Base-by-base conservation (phyloP, 192 early-diverging fungal genomes). In the Backusella parvicylindrica region DNA sequence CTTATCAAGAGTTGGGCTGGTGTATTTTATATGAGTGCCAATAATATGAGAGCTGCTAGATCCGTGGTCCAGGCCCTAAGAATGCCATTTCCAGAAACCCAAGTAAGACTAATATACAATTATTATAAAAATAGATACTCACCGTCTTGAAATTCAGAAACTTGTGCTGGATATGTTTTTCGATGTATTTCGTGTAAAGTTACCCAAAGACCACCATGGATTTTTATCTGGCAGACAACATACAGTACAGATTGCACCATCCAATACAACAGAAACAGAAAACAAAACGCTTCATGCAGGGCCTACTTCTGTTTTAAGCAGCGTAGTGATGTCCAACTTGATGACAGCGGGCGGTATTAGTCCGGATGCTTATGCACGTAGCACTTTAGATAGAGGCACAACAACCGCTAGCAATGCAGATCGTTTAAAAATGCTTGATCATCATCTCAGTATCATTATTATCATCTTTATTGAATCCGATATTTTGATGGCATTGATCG, bases 121-220 rank as follows among this genome's bases (percentile, higher is more conserved):
- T n/a, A n/a, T 47, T 47, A n/a, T n/a, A 21, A n/a, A n/a, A n/a
- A n/a, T 68, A 38, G 35, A 8, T 15, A 18, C 64, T 66, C 16
- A 66, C 18, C 13, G 12, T 43, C 1, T 71, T 43, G 3, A 18
- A 1, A 37, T 56, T 8, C 72, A 94, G 93, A 92, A 92, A 87
- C 83, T 95, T 28, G 76, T 95, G 15, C 79, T 95, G 47, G 91
- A 95, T 60, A 94, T 95, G 91, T 77, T 95, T 56, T 93, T 92
- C 75, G 88, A 92, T 28, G 88, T 95, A 23, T 92, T 95, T 64
- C 83, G 89, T 35, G 88, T 94, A 23, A 85, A 90, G 30, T 79
- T 89, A 43, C 92, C 92, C 3, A 88, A 81, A 76, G 88, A 85
- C 56, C 85, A 78, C 80, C 84, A 71, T 64, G 83, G 32, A 68